A percentile compares a stretch with the other conserved stretches of the same genome.
These are phyloP conservation scores for Backusella psychrophila DNA, from an alignment of 192 early-diverging fungal genomes.

Conservation along the genomic window DNA sequence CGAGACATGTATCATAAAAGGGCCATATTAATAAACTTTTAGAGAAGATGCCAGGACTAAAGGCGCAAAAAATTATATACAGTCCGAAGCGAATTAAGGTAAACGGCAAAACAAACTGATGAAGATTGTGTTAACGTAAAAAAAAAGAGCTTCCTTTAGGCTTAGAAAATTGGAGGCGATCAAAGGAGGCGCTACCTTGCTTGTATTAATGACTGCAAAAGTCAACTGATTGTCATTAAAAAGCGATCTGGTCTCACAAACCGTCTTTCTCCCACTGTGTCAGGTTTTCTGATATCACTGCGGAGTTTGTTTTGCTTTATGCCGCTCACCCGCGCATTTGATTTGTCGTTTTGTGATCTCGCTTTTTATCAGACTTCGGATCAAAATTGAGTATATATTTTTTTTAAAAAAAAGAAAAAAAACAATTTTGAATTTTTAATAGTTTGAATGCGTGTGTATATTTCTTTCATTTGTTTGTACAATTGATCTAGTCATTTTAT, in stretches of 20 bases:
- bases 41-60: no score
- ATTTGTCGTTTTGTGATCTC: background rate
- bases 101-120: background rate
- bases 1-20: no score
- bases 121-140: background rate
- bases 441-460: background rate
- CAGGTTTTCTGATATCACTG: background rate
- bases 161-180: no score
- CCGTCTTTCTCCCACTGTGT: background rate
- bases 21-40: no score
- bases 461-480: background rate
- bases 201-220: background rate
- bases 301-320: background rate
- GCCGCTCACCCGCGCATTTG: background rate
- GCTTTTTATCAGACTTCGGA: background rate
- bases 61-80: no score
- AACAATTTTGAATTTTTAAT: background rate
- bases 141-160: no score
- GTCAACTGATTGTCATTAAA: constrained; percentile 1
- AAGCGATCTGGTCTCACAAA: background rate
- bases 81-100: background rate
- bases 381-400: background rate
- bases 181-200: background rate
- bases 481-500: background rate
- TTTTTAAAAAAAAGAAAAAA: background rate